Evolutionary conservation across 2,329 filamentous ascomycete species (phyloP), one percentile per base, ranked within the genome.

Genomic region (Beauveria rudraprayagi): DNA sequence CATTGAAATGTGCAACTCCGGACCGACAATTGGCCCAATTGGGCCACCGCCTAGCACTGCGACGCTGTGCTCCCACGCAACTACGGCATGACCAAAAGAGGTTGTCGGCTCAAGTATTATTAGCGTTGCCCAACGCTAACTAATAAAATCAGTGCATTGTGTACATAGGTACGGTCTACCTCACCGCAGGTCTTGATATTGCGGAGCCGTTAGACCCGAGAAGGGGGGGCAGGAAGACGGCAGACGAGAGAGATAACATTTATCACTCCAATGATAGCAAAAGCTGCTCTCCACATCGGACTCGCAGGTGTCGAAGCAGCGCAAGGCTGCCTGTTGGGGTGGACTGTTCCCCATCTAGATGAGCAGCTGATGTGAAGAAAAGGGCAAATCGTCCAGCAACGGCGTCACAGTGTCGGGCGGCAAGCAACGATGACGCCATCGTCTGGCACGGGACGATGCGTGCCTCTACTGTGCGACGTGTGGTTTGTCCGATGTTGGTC

Each of bases 331-430:
- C 41, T 37, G 48, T 55, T 46, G 26, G 34, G 22, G 30, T 17
- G 11, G 37, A 17, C 10, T 37, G 6, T 22, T 54, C 34, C 40
- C 28, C 54, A 56, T 56, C 16, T 16, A 26, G 37, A 26, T 7
- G 46, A n/a, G 17, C 56, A 59, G 56, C 37, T 59, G 56, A 59
- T 52, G 46, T 59, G 56, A 59, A 58, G 46, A 51, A 47, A 52
- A 37, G 11, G 30, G 16, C 14, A 7, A 7, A n/a, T 41, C 19
- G 34, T 53, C 9, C 34, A 40, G 50, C 50, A 53, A 40, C 50
- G 50, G 50, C 50, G 50, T 24, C 50, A 53, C 30, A 22, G 14
- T 37, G 30, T 34, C 28, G 44, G 14, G 44, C 44, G 55, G 55
- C 30, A 41, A 51, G 16, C 2, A 51, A 17, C 47, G 41, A 59